phyloP scores from a whole-genome alignment of 2,329 filamentous ascomycete species.

The Colletotrichum tropicicola region DNA sequence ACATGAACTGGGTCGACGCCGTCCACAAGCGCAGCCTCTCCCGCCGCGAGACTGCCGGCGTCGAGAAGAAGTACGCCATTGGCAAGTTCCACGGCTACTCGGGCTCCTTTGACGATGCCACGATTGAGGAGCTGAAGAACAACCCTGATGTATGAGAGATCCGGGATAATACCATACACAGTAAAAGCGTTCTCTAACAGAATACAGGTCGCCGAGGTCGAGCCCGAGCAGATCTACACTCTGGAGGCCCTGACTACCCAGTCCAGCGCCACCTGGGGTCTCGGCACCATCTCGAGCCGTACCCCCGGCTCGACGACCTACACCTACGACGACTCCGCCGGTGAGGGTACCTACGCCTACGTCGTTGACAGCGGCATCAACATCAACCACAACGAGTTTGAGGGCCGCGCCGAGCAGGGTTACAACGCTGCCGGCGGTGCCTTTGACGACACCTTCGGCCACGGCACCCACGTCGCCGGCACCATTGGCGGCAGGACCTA shows the following conservation, averaged over 20 bases:
- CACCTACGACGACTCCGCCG: constrained; percentile 43
- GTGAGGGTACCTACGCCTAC: constrained; percentile 47
- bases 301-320: constrained; percentile 35
- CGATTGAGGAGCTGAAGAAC: constrained; percentile 47
- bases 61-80: constrained; percentile 50
- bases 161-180: neutral
- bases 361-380: constrained; percentile 52
- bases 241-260: constrained; percentile 39
- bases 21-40: constrained; percentile 46
- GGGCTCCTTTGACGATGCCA: constrained; percentile 52
- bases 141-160: constrained; percentile 38
- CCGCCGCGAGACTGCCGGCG: constrained; percentile 43
- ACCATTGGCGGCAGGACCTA: constrained; percentile 45
- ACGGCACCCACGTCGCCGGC: constrained; percentile 51
- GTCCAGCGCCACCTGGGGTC: constrained; percentile 50
- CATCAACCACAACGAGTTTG: constrained; percentile 39
- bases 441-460: constrained; percentile 47
- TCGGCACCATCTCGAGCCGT: constrained; percentile 51
- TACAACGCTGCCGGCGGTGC: constrained; percentile 35
- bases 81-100: constrained; percentile 50
- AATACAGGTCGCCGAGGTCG: constrained; percentile 14
- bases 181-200: constrained; percentile 26
- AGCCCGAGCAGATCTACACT: constrained; percentile 16
- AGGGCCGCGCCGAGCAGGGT: constrained; percentile 35
- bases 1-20: constrained; percentile 44